These are phyloP conservation scores for Lecanicillium sp. DNA, from an alignment of 2,329 filamentous ascomycete species.

Conservation along the genomic window DNA sequence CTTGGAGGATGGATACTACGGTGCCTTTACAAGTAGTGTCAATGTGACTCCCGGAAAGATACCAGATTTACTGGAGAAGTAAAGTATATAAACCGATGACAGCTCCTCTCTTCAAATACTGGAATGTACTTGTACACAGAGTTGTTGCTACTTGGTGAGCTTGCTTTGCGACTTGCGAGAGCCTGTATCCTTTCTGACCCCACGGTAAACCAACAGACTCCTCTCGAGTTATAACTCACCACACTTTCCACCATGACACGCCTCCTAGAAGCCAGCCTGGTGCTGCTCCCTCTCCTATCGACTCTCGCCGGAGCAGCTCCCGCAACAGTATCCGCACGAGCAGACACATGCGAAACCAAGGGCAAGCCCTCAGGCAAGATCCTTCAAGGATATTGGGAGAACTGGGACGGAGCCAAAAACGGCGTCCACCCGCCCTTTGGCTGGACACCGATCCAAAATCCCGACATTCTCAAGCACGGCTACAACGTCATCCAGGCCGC, in stretches of 20 bases:
- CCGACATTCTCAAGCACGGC: constrained; percentile 19
- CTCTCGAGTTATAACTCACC: too few species aligned
- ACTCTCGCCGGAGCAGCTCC: constrained; percentile 9
- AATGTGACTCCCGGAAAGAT: too few species aligned
- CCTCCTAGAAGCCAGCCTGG: constrained; percentile 11
- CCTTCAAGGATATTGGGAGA: constrained; percentile 27
- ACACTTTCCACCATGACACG: constrained; percentile 9
- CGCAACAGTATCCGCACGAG: constrained; percentile 7
- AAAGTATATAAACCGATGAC: too few species aligned
- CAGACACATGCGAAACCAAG: constrained; percentile 20
- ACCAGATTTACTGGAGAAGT: too few species aligned
- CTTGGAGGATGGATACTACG: too few species aligned
- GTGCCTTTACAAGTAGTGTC: too few species aligned
- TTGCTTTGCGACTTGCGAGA: too few species aligned
- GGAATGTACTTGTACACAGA: too few species aligned
- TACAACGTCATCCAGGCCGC: constrained; percentile 27
- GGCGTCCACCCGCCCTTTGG: constrained; percentile 24
- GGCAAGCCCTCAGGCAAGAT: constrained; percentile 24
- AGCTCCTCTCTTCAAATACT: too few species aligned
- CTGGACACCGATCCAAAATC: constrained; percentile 23
- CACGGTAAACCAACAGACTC: too few species aligned
- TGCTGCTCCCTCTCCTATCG: constrained; percentile 10
- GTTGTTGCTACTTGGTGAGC: too few species aligned
- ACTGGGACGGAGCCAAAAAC: constrained; percentile 25
- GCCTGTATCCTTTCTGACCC: too few species aligned